Base-by-base conservation (phyloP, 331 rosid species). In the Pyrus hybrid region DNA sequence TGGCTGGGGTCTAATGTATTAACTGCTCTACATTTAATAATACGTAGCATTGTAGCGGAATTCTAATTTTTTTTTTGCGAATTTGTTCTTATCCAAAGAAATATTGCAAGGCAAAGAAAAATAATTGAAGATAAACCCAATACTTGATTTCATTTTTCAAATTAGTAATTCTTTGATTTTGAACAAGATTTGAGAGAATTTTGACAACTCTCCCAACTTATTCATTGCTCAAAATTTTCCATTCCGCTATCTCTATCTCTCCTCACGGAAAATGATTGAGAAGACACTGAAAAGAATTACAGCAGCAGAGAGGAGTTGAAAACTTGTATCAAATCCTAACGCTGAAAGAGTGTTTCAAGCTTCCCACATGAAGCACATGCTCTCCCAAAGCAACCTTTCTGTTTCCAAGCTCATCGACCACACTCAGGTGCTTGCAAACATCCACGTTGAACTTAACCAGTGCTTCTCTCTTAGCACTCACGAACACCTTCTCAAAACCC, bases 401-500 rank as follows among this genome's bases (percentile, higher is more conserved):
- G 56, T 74, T 88, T 80, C 99, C 99, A 73, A 79, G 69, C 83
- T 95, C 99, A 85, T 95, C 99, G 56, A 86, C 96, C 51, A 92
- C 84, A 45, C 96, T 91, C 85, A 95, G 80, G 80, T 95, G 97
- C 79, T 92, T 91, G 78, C 99, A 95, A 72, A 92, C 91, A 81
- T 90, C 92, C n/a, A 95, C 91, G 41, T 80, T 86, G 74, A 95
- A 95, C 76, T 70, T 90, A 45, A 92, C 90, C 23, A 78, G 29
- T 13, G 90, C 63, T 65, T 80, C 87, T 47, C 88, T 75, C 77
- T 82, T 79, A 67, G 83, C 87, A 2, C 79, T 66, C 67, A 92
- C 71, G 25, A 77, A 73, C 11, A 95, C 86, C 79, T 95, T 95
- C 88, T 92, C 89, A 41, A 90, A 92, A 28, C 86, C 93, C 82